These are phyloP conservation scores for Phytophthora ohioensis DNA, from an alignment of 352 stramenopile species.

Conservation along the genomic window DNA sequence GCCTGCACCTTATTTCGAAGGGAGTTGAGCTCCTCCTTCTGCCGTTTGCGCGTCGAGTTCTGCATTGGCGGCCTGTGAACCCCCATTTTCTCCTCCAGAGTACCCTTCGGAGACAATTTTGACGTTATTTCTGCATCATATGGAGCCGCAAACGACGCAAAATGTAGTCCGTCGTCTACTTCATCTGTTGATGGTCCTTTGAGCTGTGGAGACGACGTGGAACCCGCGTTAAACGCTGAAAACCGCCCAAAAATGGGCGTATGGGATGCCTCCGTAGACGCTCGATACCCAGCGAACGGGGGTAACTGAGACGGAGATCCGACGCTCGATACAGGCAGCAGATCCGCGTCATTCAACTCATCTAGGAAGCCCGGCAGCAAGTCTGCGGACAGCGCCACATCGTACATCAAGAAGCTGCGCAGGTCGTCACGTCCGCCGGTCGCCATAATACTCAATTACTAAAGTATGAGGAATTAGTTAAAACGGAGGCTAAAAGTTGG, in stretches of 20 bases:
- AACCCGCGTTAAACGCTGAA: not conserved
- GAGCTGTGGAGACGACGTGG: not conserved
- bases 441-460: not conserved
- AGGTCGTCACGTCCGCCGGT: constrained; percentile 12
- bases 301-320: not conserved
- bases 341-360: constrained; percentile 39
- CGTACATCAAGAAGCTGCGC: constrained; percentile 17
- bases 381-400: constrained; percentile 22
- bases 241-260: constrained; percentile 16
- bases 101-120: not conserved
- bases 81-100: constrained; percentile 3
- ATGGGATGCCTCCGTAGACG: not conserved
- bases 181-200: not conserved
- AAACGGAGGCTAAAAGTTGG: not conserved
- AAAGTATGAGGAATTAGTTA: constrained; percentile 6
- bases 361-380: constrained; percentile 43
- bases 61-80: constrained; percentile 40
- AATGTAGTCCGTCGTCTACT: not conserved
- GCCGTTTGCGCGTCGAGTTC: constrained; percentile 61
- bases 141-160: not conserved
- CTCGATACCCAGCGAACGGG: constrained; percentile 7
- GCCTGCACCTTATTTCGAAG: constrained; percentile 53
- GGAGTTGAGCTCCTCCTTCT: constrained; percentile 66
- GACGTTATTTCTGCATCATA: constrained; percentile 14
- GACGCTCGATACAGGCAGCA: constrained; percentile 6